Evolutionary conservation across 495 filamentous ascomycete genomes (phyloP).

Genomic region (Xylaria scruposa): DNA sequence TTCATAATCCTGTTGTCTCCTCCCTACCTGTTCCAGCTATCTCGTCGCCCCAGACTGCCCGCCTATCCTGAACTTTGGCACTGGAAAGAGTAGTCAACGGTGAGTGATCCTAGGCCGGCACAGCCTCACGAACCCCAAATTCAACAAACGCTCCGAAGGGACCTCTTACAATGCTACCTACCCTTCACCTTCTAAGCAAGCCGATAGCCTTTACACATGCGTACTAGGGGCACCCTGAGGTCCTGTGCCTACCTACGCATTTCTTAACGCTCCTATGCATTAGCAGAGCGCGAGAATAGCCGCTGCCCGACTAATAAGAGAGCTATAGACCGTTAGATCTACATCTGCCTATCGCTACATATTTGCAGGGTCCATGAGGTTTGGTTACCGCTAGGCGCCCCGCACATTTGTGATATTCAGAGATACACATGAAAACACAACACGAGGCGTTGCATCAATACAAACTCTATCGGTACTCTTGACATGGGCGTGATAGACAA

Average conservation of each 20-base stretch:
- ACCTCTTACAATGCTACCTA: not conserved
- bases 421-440: not conserved
- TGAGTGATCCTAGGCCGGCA: conserved; percentile 1
- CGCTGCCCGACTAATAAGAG: not conserved
- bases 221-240: too few relatives aligned
- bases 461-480: not conserved
- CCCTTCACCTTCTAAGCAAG: not conserved
- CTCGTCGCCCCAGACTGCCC: not conserved
- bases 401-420: not conserved
- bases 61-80: not conserved
- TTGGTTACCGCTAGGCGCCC: not conserved
- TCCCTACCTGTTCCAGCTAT: conserved; percentile 7
- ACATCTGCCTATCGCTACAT: conserved; percentile 1
- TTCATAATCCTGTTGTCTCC: not conserved
- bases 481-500: not conserved
- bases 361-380: not conserved
- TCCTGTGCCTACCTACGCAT: too few relatives aligned
- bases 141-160: conserved; percentile 1
- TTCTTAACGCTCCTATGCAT: not conserved
- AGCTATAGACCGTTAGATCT: not conserved
- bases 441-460: conserved; percentile 5
- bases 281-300: not conserved
- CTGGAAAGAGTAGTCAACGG: not conserved
- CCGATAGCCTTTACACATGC: not conserved
- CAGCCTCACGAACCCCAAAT: conserved; percentile 12